Base-by-base conservation (phyloP, 2,329 filamentous ascomycete species). In the Colletotrichum spinosum region DNA sequence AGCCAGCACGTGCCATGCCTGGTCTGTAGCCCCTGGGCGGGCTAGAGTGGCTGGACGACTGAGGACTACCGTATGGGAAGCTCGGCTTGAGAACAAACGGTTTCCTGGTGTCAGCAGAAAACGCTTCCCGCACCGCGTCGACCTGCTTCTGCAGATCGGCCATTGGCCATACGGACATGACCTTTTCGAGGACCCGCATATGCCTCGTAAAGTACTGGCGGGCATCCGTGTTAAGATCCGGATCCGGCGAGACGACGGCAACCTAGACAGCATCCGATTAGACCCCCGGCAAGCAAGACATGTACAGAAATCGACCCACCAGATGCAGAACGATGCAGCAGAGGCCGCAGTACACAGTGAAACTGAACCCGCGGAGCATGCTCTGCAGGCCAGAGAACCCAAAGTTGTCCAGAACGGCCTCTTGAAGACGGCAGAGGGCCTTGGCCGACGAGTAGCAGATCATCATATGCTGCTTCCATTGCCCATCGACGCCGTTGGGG, bases 311-410 rank as follows among this genome's bases (percentile, higher is more conserved):
- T 62, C 39, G 52, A 86, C 93, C 78, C 84, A 97, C 95, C 78
- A 98, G 79, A 77, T 98, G 94, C 59, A 98, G 86, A 78, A 97
- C 94, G 33, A 95, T 94, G 80, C 94, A 97, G 1, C 93, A 96
- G 50, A 98, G 81, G 34, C 97, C 89, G 60, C 90, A 89, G 74
- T 98, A 98, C n/a, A 98, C 93, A 6, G 93, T 93, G 73, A 97
- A 98, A 77, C 94, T 97, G 75, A 97, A 94, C 44, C 95, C 95
- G 70, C 95, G 87, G 73, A 95, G 91, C 95, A 97, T 97, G 79
- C 91, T 97, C 71, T 96, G 85, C 13, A 98, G 83, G 0, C 94
- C 95, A 13, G 87, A 87, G 66, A 97, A 81, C 3, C 94, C 93
- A 76, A 90, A 97, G 0, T 87, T 86, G 58, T 90, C 86, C 64